phyloP scores from a whole-genome alignment of 2,329 filamentous ascomycete genomes.

The Ophiostoma montium region DNA sequence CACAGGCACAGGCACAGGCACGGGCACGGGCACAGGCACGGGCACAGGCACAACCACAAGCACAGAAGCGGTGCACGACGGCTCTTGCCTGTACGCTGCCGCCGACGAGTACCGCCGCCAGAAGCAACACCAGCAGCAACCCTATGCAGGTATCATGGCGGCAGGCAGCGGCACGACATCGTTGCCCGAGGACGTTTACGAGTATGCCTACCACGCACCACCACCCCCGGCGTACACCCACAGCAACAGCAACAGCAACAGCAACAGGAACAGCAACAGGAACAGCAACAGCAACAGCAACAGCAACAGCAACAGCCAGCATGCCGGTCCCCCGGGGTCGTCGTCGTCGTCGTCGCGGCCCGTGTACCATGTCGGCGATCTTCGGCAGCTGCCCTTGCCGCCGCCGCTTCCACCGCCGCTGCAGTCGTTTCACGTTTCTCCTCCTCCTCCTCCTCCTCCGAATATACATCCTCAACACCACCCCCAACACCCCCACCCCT shows the following conservation, averaged over 20 bases:
- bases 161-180: neutral
- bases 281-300: neutral
- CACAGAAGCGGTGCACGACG: conserved; percentile 21
- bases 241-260: neutral
- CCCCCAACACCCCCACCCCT: neutral
- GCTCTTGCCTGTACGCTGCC: conserved; percentile 5
- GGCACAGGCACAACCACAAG: conserved; percentile 35
- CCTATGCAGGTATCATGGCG: neutral
- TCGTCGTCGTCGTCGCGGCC: no score
- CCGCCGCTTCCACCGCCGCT: neutral
- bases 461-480: neutral
- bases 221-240: no score
- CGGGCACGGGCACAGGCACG: conserved; percentile 33
- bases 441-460: no score
- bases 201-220: no score
- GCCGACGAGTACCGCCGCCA: conserved; percentile 13
- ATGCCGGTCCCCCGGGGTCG: no score
- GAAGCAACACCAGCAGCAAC: neutral
- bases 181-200: no score
- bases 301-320: neutral
- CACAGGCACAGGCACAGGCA: conserved; percentile 20
- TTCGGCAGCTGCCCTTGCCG: no score
- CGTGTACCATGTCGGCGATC: no score
- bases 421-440: no score
- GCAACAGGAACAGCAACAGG: neutral